Evolutionary conservation across 2,329 filamentous ascomycete species (phyloP).

Genomic region (Scedosporium boydii): DNA sequence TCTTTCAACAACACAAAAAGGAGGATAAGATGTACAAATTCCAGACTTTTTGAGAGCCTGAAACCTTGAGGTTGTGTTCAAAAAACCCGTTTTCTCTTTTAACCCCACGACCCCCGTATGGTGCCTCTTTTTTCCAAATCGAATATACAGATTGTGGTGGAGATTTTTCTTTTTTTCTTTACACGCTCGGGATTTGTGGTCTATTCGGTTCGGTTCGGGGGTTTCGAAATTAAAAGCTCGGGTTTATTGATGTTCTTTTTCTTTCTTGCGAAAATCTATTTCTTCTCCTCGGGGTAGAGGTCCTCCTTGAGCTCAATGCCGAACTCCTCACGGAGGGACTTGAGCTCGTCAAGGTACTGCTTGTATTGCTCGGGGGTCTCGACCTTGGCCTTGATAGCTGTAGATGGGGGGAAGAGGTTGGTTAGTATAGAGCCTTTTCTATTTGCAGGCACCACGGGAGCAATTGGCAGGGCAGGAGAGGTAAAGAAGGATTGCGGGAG

Average conservation of each 20-base stretch:
- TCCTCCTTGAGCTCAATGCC: conserved; percentile 87
- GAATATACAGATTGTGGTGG: too few species aligned
- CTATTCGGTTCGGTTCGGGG: not conserved
- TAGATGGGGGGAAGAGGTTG: not conserved
- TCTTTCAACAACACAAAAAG: conserved; percentile 1
- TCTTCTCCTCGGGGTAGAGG: conserved; percentile 64
- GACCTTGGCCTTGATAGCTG: conserved; percentile 97
- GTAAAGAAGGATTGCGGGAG: not conserved
- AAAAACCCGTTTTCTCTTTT: too few species aligned
- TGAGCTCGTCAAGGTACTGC: conserved; percentile 89
- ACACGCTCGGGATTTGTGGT: not conserved
- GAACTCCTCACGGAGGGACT: conserved; percentile 86
- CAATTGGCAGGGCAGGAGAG: not conserved
- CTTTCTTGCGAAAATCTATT: conserved; percentile 10
- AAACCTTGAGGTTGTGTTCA: not conserved
- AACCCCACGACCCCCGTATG: too few species aligned
- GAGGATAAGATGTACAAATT: conserved; percentile 2
- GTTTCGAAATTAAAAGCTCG: not conserved
- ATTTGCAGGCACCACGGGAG: not conserved
- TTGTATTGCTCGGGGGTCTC: conserved; percentile 98
- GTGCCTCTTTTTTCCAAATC: too few species aligned
- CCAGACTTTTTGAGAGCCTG: not conserved
- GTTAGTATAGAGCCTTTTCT: not conserved
- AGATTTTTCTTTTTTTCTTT: too few species aligned
- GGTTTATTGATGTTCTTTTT: not conserved